Base-by-base conservation (phyloP, 1,284 basidiomycete genomes). In the Erythrobasidium hasegawianum region DNA sequence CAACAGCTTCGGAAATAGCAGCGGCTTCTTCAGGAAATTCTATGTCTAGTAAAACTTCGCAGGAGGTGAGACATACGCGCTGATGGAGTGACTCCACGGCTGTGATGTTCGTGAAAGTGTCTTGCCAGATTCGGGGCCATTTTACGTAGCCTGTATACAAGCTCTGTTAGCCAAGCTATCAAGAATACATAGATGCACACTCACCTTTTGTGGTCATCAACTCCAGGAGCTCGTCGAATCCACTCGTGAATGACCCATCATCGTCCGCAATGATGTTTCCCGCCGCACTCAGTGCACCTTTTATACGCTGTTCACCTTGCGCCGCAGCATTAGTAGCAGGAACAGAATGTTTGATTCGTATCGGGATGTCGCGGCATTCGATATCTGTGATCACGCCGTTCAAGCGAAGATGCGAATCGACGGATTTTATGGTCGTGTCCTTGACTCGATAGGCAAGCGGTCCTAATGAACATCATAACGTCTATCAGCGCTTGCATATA, bases 21-120 rank as follows among this genome's bases (percentile, higher is more conserved):
- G 62, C 62, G 11, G 62, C 54, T 22, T 65, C 62, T 29, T 65
- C 62, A 16, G 62, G 62, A 38, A 65, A 65, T 53, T 65, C 62
- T 22, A 65, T 18, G 22, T 65, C 62, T 13, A 65, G 27, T 33
- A 65, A 38, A n/a, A 65, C 45, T 26, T 65, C 62, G 22, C 62
- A 65, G 5, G 55, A 58, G 26, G 29, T 53, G 18, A 65, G 29
- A n/a, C 55, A 57, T 4, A 65, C 62, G 24, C 62, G 43, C 27
- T 65, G 62, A 53, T 65, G 62, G 1, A 58, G 56, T 1, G 62
- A 65, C 9, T 57, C 55, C 9, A 53, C 47, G 1, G 62, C 50
- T 24, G 62, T 65, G 13, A 52, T 13, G 45, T 65, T 58, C 22
- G 53, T 52, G 22, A 65, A 65, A n/a, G 62, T 45, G 26, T 65